These are phyloP conservation scores for Ascodesmis nigricans DNA, from an alignment of 495 filamentous ascomycete genomes.

Conservation along the genomic window DNA sequence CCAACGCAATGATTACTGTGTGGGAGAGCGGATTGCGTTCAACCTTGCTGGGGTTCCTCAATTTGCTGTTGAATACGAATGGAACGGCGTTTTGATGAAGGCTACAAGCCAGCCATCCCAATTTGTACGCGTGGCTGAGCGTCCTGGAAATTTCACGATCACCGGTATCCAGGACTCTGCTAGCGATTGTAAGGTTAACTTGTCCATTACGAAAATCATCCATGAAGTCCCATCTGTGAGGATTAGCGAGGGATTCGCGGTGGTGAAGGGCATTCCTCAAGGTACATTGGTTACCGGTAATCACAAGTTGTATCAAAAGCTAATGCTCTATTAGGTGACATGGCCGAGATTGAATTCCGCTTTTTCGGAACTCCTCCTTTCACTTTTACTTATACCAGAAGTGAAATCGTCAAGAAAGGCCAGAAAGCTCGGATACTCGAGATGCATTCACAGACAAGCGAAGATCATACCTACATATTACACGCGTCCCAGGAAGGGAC, in stretches of 20 bases:
- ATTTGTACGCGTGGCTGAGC: constrained; percentile 79
- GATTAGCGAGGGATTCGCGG: constrained; percentile 56
- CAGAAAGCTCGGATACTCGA: constrained; percentile 61
- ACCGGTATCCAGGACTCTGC: constrained; percentile 63
- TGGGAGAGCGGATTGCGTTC: constrained; percentile 81
- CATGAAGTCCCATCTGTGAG: constrained; percentile 78
- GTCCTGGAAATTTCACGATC: constrained; percentile 69
- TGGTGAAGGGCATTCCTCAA: constrained; percentile 82
- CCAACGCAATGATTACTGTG: constrained; percentile 77
- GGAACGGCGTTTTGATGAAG: constrained; percentile 52
- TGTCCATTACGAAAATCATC: constrained; percentile 54
- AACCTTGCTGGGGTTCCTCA: constrained; percentile 69
- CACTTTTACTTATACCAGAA: constrained; percentile 88
- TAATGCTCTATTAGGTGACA: constrained; percentile 43
- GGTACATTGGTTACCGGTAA: constrained; percentile 22
- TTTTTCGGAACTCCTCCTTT: constrained; percentile 93
- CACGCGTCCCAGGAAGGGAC: constrained; percentile 77
- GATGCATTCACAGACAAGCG: constrained; percentile 63
- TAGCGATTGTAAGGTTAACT: constrained; percentile 58
- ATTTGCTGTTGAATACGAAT: constrained; percentile 82
- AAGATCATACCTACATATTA: constrained; percentile 58
- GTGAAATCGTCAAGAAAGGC: constrained; percentile 56
- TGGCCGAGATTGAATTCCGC: constrained; percentile 76
- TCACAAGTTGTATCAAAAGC: too few relatives aligned
- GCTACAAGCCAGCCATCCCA: constrained; percentile 52